Percentiles rank a stretch among this genome's conserved stretches.
phyloP scores from a whole-genome alignment of 176 grass and related monocot genomes.

The Pharus latifolius region DNA sequence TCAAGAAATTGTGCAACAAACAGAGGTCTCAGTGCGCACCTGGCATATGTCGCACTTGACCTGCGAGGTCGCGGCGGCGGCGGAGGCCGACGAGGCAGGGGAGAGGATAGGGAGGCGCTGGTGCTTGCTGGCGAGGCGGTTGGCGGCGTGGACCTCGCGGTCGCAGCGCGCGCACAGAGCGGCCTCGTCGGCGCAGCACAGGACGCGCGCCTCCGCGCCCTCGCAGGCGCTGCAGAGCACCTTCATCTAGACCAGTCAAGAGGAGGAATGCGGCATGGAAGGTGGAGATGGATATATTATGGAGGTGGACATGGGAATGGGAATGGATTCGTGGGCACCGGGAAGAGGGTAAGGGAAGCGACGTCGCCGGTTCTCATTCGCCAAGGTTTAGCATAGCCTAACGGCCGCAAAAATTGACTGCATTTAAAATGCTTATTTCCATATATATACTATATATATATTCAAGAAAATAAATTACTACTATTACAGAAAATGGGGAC shows the following conservation, averaged over 20 bases:
- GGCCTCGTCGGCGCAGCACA: constrained; percentile 89
- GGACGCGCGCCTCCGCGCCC: constrained; percentile 66
- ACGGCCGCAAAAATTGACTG: constrained; percentile 17
- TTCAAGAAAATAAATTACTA: too few species aligned
- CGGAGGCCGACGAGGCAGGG: background rate
- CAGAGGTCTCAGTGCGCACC: too few species aligned
- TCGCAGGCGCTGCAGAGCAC: constrained; percentile 83
- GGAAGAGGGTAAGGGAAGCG: constrained; percentile 12
- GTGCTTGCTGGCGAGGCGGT: constrained; percentile 72
- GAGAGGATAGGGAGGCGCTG: constrained; percentile 53
- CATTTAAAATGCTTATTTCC: background rate
- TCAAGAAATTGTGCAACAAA: too few species aligned
- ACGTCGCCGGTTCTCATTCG: constrained; percentile 34
- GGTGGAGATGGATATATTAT: constrained; percentile 27
- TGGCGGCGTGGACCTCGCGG: constrained; percentile 63
- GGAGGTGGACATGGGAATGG: constrained; percentile 12
- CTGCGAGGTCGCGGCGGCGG: background rate
- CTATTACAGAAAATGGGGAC: too few species aligned
- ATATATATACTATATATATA: too few species aligned
- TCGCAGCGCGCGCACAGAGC: constrained; percentile 65
- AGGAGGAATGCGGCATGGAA: background rate
- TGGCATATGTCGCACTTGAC: constrained; percentile 85
- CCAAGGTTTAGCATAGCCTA: background rate
- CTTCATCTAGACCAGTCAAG: constrained; percentile 37
- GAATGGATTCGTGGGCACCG: constrained; percentile 41